Conservation (phyloP, 352 stramenopile species). For the Elongisporangium undulatum region DNA sequence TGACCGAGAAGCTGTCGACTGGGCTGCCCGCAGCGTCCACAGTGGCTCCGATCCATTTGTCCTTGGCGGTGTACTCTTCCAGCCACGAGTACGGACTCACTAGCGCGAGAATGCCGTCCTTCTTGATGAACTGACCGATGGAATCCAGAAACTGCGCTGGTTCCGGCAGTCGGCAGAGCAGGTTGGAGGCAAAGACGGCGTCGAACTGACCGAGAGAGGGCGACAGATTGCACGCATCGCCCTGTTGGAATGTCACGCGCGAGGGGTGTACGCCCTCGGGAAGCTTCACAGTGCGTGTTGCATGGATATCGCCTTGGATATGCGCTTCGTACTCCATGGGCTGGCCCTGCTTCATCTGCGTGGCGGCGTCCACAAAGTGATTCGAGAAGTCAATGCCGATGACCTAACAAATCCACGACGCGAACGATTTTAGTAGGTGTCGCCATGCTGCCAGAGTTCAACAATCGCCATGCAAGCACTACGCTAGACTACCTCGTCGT, state of each 20-base stretch:
- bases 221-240: slow-evolving; percentile 91
- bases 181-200: slow-evolving; percentile 93
- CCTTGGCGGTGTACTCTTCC: slow-evolving; percentile 93
- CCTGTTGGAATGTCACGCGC: slow-evolving; percentile 88
- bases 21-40: slow-evolving; percentile 31
- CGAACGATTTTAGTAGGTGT: neutral
- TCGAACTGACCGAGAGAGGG: slow-evolving; percentile 88
- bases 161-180: slow-evolving; percentile 94
- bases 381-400: slow-evolving; percentile 94
- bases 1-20: slow-evolving; percentile 64
- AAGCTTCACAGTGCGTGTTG: slow-evolving; percentile 54
- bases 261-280: slow-evolving; percentile 50
- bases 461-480: neutral
- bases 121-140: slow-evolving; percentile 84
- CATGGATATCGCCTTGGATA: slow-evolving; percentile 85
- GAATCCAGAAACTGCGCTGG: slow-evolving; percentile 87
- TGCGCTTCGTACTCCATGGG: slow-evolving; percentile 83
- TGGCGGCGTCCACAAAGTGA: slow-evolving; percentile 86
- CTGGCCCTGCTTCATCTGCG: slow-evolving; percentile 80
- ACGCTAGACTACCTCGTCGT: slow-evolving; percentile 87
- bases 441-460: slow-evolving; percentile 1
- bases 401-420: slow-evolving; percentile 24
- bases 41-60: slow-evolving; percentile 82
- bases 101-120: slow-evolving; percentile 91
- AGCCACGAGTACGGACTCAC: slow-evolving; percentile 97